A percentile compares a stretch with the other conserved stretches of the same genome.
phyloP scores from a whole-genome alignment of 2,329 filamentous ascomycete species.

The Neofusicoccum sp. region DNA sequence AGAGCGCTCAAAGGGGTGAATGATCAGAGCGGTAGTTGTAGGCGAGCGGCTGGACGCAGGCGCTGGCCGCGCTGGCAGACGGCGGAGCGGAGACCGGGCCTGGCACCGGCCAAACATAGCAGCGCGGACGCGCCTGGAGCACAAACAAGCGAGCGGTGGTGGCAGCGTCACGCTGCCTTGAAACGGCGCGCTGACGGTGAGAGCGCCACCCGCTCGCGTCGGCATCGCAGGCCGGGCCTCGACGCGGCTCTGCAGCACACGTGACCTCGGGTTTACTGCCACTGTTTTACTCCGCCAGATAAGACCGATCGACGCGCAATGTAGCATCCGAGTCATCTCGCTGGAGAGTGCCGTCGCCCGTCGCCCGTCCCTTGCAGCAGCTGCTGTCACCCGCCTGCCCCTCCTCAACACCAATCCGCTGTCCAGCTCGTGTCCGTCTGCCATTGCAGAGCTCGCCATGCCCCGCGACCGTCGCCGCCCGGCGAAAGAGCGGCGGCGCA shows the following conservation, averaged over 20 bases:
- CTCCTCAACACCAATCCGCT: constrained; percentile 10
- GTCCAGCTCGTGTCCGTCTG: neutral
- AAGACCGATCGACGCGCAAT: constrained; percentile 10
- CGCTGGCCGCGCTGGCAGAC: too few species aligned
- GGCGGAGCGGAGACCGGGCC: constrained; percentile 13
- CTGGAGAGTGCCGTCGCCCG: neutral
- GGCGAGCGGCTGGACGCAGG: neutral
- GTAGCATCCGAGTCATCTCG: constrained; percentile 2
- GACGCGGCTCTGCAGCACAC: neutral
- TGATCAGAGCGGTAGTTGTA: constrained; percentile 7
- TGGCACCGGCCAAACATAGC: neutral
- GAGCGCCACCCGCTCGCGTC: too few species aligned
- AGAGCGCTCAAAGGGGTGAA: neutral
- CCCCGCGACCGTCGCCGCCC: neutral
- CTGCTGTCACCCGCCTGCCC: neutral
- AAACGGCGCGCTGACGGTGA: neutral
- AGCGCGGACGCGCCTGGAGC: neutral
- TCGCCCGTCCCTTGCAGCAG: neutral
- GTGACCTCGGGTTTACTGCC: neutral
- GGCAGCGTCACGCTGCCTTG: neutral
- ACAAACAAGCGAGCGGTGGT: neutral
- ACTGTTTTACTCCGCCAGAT: neutral
- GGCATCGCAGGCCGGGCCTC: neutral
- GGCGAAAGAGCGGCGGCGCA: neutral
- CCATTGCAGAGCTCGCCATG: neutral